Percentiles rank a stretch among this genome's conserved stretches.
These are phyloP conservation scores for Boletus insuetus DNA, from an alignment of 768 basidiomycete species.

Conservation along the genomic window DNA sequence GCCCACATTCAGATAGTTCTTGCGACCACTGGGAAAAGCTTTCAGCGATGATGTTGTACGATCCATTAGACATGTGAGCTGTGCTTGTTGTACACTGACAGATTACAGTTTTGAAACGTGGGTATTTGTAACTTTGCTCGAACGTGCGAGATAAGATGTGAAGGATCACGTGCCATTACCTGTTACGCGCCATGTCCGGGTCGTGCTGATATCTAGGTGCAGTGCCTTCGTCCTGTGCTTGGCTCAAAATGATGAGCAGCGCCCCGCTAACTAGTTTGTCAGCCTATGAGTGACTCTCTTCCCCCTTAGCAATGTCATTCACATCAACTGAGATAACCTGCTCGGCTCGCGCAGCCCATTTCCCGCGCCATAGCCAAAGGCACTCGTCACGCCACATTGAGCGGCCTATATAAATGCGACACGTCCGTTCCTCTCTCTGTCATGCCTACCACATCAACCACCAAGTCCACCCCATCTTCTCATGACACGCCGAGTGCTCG, in stretches of 20 bases:
- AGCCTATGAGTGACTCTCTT: background rate
- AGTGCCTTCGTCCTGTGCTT: conserved; percentile 21
- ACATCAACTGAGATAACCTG: background rate
- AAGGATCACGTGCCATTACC: conserved; percentile 21
- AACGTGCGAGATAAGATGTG: conserved; percentile 22
- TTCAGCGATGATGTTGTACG: conserved; percentile 23
- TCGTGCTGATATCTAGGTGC: conserved; percentile 18
- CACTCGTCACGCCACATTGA: conserved; percentile 21
- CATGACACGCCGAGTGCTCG: conserved; percentile 19
- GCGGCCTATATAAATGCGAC: conserved; percentile 32
- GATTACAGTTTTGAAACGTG: conserved; percentile 14
- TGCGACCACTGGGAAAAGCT: background rate
- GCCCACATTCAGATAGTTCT: conserved; percentile 1
- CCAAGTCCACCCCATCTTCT: conserved; percentile 16
- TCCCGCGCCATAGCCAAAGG: conserved; percentile 22
- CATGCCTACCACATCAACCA: conserved; percentile 31
- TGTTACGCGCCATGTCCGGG: conserved; percentile 5
- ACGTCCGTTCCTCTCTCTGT: conserved; percentile 7
- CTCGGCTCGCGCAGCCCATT: conserved; percentile 19
- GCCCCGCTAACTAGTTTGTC: conserved; percentile 3
- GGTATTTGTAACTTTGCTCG: background rate
- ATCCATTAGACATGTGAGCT: conserved; percentile 26
- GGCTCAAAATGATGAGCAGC: conserved; percentile 15
- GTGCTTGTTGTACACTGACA: conserved; percentile 27
- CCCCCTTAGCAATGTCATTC: background rate